Percentiles rank a stretch among this genome's conserved stretches.
Evolutionary conservation across 1,284 basidiomycete species (phyloP).

Genomic region (Trichosporon faecale): DNA sequence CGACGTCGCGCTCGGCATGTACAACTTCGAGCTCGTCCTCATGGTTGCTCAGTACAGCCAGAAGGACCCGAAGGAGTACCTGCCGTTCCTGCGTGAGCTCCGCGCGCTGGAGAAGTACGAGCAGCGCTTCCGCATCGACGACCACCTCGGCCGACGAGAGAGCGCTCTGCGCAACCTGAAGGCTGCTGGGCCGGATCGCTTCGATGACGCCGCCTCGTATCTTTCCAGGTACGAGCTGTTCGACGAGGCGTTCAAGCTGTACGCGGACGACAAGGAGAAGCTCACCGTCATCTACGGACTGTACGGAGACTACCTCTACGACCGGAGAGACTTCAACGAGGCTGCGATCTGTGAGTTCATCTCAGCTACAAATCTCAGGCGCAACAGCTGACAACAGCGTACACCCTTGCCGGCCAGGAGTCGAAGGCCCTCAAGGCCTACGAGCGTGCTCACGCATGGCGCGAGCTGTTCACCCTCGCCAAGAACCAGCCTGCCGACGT

Average conservation of each 20-base stretch:
- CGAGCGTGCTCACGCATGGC: conserved; percentile 82
- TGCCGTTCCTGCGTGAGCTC: conserved; percentile 91
- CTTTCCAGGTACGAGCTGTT: conserved; percentile 76
- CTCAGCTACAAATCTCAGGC: background rate
- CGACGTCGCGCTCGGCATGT: conserved; percentile 95
- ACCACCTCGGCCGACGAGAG: conserved; percentile 74
- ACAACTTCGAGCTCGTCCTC: conserved; percentile 91
- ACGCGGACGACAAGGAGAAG: conserved; percentile 61
- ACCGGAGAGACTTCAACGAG: conserved; percentile 75
- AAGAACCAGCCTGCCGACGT: conserved; percentile 56
- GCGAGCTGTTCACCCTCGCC: conserved; percentile 81
- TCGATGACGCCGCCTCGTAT: conserved; percentile 77
- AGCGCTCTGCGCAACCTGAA: conserved; percentile 75
- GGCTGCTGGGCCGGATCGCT: conserved; percentile 60
- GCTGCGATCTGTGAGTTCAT: conserved; percentile 67
- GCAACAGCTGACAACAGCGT: conserved; percentile 58
- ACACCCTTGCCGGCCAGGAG: conserved; percentile 62
- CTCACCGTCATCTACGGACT: conserved; percentile 68
- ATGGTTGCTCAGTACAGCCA: conserved; percentile 97
- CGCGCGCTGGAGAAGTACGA: conserved; percentile 75
- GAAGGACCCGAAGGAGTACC: conserved; percentile 96
- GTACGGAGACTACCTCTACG: conserved; percentile 86
- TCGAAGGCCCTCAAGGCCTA: conserved; percentile 77
- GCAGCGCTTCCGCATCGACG: conserved; percentile 89
- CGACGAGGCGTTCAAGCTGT: conserved; percentile 68